Evolutionary conservation across 2,329 filamentous ascomycete species (phyloP), one percentile per base, ranked within the genome.

Genomic region (Parasarocladium wereldwijsianum): DNA sequence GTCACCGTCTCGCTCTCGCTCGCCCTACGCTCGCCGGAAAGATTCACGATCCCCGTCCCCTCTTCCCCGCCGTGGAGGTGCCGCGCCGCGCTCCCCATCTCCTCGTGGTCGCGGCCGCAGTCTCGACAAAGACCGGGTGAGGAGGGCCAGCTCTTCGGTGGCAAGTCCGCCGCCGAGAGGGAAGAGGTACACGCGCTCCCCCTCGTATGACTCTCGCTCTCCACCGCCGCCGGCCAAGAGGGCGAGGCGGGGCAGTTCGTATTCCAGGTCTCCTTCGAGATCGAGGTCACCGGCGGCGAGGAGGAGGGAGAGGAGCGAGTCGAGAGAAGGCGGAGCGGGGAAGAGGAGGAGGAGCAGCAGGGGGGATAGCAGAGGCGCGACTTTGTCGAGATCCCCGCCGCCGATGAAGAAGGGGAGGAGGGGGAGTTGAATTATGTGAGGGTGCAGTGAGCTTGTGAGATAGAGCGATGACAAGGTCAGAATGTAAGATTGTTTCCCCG

Each of bases 121-220:
- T 13, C 31, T 21, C n/a, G 27, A 24, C 17, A 9, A 16, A 13
- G 26, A 24, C 10, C 20, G 22, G 7, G 18, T 13, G 14, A 21
- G 43, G 15, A 44, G 50, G 19, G 52, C 50, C 34, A 54, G 48
- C 40, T 54, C 51, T 2, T 54, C 51, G 1, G n/a, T n/a, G n/a
- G n/a, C n/a, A n/a, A n/a, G 38, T 44, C 14, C 50, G 50, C 33
- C 42, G 40, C 17, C 33, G 15, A 39, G 32, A 26, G 39, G 38
- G 15, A 36, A 43, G 19, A 46, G 40, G 14, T 46, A 46, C 3
- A 17, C 19, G 8, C 19, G 28, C 11, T 51, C 51, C 3, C 43
- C 46, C 12, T 52, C 51, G 12, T 45, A 46, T n/a, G 40, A 43
- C 28, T 51, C 48, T 11, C 38, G 39, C 21, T 49, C 44, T 11